phyloP scores from a whole-genome alignment of 352 stramenopile genomes.

The Globisporangium paddicum region DNA sequence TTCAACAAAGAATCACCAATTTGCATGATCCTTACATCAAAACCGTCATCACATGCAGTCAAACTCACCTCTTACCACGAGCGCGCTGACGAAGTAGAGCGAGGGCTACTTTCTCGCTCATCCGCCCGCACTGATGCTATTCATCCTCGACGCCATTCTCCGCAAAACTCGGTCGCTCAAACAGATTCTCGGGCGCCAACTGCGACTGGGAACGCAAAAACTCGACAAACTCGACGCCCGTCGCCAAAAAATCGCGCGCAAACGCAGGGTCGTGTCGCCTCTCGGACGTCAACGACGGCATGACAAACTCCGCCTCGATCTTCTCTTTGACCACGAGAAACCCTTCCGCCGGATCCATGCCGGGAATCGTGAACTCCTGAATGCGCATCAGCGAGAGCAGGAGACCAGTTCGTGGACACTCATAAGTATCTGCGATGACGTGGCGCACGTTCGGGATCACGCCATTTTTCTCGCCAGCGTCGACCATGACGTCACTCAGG shows the following conservation, averaged over 20 bases:
- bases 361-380: conserved; percentile 52
- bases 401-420: conserved; percentile 21
- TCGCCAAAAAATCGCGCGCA: conserved; percentile 45
- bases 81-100: no score
- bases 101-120: not conserved
- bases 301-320: conserved; percentile 55
- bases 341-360: conserved; percentile 28
- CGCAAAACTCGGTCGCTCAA: not conserved
- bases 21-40: no score
- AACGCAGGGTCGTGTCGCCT: conserved; percentile 46
- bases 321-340: conserved; percentile 56
- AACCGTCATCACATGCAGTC: no score
- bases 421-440: conserved; percentile 45
- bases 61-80: no score
- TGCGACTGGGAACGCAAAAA: conserved; percentile 35
- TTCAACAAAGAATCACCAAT: no score
- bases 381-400: conserved; percentile 50
- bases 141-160: not conserved
- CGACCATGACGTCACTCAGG: conserved; percentile 45
- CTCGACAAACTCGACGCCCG: conserved; percentile 60
- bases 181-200: conserved; percentile 1
- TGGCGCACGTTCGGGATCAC: conserved; percentile 56
- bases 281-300: conserved; percentile 53
- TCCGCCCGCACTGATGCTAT: not conserved
- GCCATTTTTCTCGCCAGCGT: conserved; percentile 28